Conservation (phyloP, 2,329 filamentous ascomycete genomes). For the Elsinoe necatrix region DNA sequence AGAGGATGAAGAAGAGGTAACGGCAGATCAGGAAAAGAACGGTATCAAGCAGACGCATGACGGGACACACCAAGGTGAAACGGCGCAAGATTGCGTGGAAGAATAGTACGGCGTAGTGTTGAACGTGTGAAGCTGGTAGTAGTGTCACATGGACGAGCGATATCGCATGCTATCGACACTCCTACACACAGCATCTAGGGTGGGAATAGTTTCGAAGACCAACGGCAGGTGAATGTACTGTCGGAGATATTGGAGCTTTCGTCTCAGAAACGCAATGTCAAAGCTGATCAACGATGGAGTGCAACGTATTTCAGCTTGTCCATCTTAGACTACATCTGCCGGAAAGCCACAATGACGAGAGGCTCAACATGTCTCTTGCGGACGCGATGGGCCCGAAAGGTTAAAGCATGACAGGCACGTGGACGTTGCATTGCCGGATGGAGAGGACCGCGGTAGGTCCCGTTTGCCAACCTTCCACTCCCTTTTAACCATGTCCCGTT, state of each 20-base stretch:
- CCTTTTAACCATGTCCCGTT: conserved; percentile 6
- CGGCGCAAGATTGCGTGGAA: neutral
- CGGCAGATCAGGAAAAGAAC: too few species aligned
- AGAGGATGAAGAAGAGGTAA: neutral
- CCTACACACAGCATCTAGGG: neutral
- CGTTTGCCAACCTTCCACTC: neutral
- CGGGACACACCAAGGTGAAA: neutral
- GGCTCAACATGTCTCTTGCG: conserved; percentile 1
- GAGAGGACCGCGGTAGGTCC: neutral
- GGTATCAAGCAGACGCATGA: too few species aligned
- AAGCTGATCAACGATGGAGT: conserved; percentile 3
- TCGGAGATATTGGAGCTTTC: neutral
- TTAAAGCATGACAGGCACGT: conserved; percentile 11
- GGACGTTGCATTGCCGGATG: conserved; percentile 3
- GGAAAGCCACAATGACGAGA: neutral
- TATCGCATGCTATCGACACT: neutral
- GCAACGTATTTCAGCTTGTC: neutral
- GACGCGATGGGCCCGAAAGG: neutral
- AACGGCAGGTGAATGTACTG: neutral
- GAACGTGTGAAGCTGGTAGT: neutral
- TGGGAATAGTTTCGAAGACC: neutral
- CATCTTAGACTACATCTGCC: neutral
- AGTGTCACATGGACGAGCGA: neutral
- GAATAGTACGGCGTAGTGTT: neutral
- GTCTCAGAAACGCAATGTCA: neutral